Base-by-base conservation (phyloP, 768 basidiomycete species). In the Calvatia gigantea region DNA sequence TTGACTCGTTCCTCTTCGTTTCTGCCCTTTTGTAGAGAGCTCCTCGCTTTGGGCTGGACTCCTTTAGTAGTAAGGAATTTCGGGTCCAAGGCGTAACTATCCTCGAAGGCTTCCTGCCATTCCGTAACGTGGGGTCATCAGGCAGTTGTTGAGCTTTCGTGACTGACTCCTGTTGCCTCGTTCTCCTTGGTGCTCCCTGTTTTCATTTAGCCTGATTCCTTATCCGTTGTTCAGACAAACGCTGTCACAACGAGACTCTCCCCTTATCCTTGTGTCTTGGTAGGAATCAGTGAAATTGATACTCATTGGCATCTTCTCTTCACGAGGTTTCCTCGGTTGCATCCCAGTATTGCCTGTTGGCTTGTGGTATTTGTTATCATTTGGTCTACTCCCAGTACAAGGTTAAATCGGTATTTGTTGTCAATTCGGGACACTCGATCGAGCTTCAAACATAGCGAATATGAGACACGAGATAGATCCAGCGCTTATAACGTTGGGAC, bases 201-300 rank as follows among this genome's bases (percentile, higher is more conserved):
- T 47, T 33, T 33, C 49, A n/a, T 15, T 49, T 45, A 51, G 48
- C 32, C 43, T 54, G 50, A 51, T 55, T 52, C n/a, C 27, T 19
- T 42, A n/a, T 48, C 29, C 6, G 29, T 42, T 39, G 32, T 29
- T 35, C 39, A 32, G 38, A 14, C 51, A 46, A 51, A 52, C 14
- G 23, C 44, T 5, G 17, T 15, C 31, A 12, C 38, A 19, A 38
- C 58, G 37, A 50, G 31, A 21, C 19, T 51, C 44, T 15, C 17
- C 45, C 51, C 27, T 56, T 47, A 54, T 52, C 19, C 49, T 59
- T 42, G 19, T 23, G 23, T 31, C 15, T 32, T n/a, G 7, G 23
- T 6, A 15, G 21, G 31, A 15, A 52, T 50, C 51, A 52, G 23
- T 35, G 53, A 23, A 46, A 19, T 21, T 31, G 9, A 15, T 29